Base-by-base conservation (phyloP, 176 grass and related monocot genomes). In the Carex kokanica region DNA sequence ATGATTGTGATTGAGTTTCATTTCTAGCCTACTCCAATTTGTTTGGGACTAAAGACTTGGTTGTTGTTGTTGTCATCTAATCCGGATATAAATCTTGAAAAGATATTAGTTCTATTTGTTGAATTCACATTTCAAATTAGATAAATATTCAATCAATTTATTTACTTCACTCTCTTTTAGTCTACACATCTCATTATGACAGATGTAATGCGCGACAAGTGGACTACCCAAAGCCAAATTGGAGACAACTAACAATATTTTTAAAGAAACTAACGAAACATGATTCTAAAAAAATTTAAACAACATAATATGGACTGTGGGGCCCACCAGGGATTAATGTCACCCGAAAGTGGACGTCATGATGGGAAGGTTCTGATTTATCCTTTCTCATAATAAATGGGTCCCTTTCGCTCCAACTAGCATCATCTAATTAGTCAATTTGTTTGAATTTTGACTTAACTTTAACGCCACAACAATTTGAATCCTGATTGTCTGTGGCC, bases 361-460 rank as follows among this genome's bases (percentile, higher is more conserved):
- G 11, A 74, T 74, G 20, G 14, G 4, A 74, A 52, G 70, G 70
- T 52, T 74, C 70, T 23, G 25, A 51, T 51, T 73, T 51, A 74
- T 74, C 70, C 70, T 52, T 73, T 20, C 41, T 4, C 69, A 25
- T 51, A 49, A 74, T 74, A 20, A 51, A 20, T 14, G 18, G 43
- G 70, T 74, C 43, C 70, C 43, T 6, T 14, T 52, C 3, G 1
- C 12, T 74, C 43, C 70, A 74, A 52, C 69, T 43, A 40, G 70
- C 40, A 74, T 74, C 70, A 74, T 74, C 71, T 27, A 14, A 74
- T 74, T 52, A 23, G 21, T 74, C 41, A 53, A 52, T 74, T 74
- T 24, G 23, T 74, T 24, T 45, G 41, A 74, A 74, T 74, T 53
- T 74, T 74, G 71, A 74, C 45, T 74, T 14, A 74, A 73, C n/a